phyloP scores from a whole-genome alignment of 495 filamentous ascomycete species.

The Penicillium goetzii region DNA sequence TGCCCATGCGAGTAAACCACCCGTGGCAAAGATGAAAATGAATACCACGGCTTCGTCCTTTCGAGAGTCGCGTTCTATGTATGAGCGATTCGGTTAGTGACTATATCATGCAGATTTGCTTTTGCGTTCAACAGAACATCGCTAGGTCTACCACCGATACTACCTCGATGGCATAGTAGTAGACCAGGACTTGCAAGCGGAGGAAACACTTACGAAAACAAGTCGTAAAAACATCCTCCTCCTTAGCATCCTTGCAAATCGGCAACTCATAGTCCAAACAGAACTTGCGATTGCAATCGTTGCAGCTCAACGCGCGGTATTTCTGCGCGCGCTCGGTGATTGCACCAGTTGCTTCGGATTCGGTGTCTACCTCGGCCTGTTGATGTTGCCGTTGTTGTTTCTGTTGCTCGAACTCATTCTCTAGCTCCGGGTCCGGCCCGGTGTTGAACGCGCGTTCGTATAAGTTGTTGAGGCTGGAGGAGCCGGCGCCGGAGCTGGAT shows the following conservation, averaged over 20 bases:
- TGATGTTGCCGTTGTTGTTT: background rate
- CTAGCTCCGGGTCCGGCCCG: slow-evolving; percentile 8
- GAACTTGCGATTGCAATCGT: slow-evolving; percentile 88
- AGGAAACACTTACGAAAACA: slow-evolving; percentile 72
- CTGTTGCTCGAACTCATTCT: slow-evolving; percentile 1
- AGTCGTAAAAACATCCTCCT: slow-evolving; percentile 83
- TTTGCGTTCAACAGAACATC: background rate
- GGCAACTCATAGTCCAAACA: slow-evolving; percentile 83
- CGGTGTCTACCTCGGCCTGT: slow-evolving; percentile 8
- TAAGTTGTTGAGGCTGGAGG: slow-evolving; percentile 28
- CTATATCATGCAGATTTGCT: background rate
- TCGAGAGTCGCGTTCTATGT: slow-evolving; percentile 75
- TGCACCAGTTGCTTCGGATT: background rate
- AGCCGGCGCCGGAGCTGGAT: slow-evolving; percentile 23
- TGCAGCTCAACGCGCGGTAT: slow-evolving; percentile 62
- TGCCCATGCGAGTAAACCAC: slow-evolving; percentile 82
- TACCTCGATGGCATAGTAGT: background rate
- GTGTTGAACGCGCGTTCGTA: slow-evolving; percentile 25
- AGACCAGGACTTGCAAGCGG: background rate
- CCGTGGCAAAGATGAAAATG: slow-evolving; percentile 86
- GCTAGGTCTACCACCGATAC: background rate
- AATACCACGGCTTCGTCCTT: slow-evolving; percentile 93
- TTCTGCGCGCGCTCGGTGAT: slow-evolving; percentile 32
- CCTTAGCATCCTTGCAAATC: slow-evolving; percentile 81
- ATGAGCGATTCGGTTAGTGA: slow-evolving; percentile 27